phyloP scores from a whole-genome alignment of 371 early-diverging fungal genomes.

The Mucor irregularis region DNA sequence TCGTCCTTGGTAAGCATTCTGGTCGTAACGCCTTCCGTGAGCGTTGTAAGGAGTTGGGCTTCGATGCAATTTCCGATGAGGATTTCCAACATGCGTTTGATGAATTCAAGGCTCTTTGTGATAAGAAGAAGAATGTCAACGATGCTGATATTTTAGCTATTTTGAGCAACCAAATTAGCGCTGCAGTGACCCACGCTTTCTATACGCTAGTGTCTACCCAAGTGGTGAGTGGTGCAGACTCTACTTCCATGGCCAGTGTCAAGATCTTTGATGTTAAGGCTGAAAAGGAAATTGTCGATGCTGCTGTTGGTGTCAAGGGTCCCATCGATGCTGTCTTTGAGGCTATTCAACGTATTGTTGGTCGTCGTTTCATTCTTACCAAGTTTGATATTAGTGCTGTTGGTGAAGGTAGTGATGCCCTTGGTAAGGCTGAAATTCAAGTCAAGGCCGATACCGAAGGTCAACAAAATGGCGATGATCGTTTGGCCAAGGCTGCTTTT shows the following conservation, averaged over 20 bases:
- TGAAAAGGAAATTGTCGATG: conserved; percentile 58
- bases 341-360: conserved; percentile 79
- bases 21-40: conserved; percentile 92
- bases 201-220: conserved; percentile 69
- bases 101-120: conserved; percentile 89
- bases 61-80: conserved; percentile 57
- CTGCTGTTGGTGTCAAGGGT: conserved; percentile 77
- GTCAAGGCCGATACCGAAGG: conserved; percentile 45
- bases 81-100: conserved; percentile 82
- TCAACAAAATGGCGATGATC: conserved; percentile 11
- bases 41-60: conserved; percentile 82
- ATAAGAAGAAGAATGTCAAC: conserved; percentile 87
- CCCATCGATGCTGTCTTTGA: conserved; percentile 86
- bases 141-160: conserved; percentile 89
- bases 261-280: conserved; percentile 47
- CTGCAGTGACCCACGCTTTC: conserved; percentile 22
- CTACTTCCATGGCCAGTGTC: conserved; percentile 81
- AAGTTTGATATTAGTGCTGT: conserved; percentile 84
- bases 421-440: conserved; percentile 84
- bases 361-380: conserved; percentile 60
- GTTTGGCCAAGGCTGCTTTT: conserved; percentile 46
- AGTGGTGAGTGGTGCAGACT: conserved; percentile 71
- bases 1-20: conserved; percentile 95
- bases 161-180: conserved; percentile 66
- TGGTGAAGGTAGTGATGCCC: conserved; percentile 83